phyloP scores from a whole-genome alignment of 2,329 filamentous ascomycete genomes.

The Cladosporium colombiae region DNA sequence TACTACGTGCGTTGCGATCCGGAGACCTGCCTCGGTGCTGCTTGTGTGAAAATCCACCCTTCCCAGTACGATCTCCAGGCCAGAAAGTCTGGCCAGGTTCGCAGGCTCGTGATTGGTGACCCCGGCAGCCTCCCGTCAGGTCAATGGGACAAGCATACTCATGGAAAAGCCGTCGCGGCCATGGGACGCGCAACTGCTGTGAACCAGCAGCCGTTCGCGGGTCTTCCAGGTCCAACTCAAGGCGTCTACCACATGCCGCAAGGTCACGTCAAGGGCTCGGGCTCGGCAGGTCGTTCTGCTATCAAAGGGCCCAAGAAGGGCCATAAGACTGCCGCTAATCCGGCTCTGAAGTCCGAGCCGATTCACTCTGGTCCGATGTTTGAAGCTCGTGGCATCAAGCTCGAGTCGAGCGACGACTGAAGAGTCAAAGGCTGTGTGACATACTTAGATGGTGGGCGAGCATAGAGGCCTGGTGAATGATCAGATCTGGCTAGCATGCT shows the following conservation, averaged over 20 bases:
- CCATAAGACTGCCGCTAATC: background rate
- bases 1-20: conserved; percentile 7
- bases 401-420: background rate
- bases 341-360: background rate
- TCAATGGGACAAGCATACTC: background rate
- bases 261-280: background rate
- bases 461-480: background rate
- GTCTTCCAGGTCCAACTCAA: background rate
- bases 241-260: background rate
- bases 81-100: background rate
- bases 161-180: background rate
- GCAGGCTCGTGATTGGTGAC: background rate
- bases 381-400: background rate
- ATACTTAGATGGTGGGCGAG: background rate
- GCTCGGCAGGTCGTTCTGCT: background rate
- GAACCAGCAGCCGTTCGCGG: background rate
- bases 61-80: conserved; percentile 4
- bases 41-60: conserved; percentile 9
- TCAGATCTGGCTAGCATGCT: background rate
- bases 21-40: background rate
- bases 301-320: background rate
- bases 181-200: background rate
- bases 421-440: background rate
- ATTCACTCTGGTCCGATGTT: background rate
- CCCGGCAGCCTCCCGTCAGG: background rate